Evolutionary conservation across 1,139 yeast genomes (phyloP), one percentile per base, ranked within the genome.

Genomic region (Protomyces inundatus): DNA sequence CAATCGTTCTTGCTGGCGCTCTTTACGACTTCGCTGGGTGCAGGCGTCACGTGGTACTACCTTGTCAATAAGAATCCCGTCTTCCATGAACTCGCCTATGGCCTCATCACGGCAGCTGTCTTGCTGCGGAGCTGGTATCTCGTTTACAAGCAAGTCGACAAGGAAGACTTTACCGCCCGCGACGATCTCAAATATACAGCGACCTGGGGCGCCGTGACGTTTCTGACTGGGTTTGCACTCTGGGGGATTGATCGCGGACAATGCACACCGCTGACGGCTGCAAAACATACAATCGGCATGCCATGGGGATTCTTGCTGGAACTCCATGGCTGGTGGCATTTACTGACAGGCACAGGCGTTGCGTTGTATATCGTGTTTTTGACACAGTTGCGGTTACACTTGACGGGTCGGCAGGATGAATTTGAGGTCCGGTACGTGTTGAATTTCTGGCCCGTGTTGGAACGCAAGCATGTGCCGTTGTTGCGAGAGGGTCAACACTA

Each of bases 221-320:
- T 93, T 72, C 74, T 83, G 37, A 70, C 81, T 36, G 98, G 97
- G 0, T 91, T 87, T 74, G 74, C 85, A 65, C 77, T 89, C 68
- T 91, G 98, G 95, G 86, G 89, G 72, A 75, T 89, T 70, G 98
- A 91, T 73, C 88, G 88, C 64, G 89, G 87, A 71, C 80, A 87
- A 64, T 93, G 98, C 73, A 73, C 80, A n/a, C 74, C 76, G 46
- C 85, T 90, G 76, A 82, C 87, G 61, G 69, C 76, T 6, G 73
- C 84, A 50, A 83, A 98, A 73, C 82, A 96, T 68, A 70, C 75
- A 2, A 71, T 85, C n/a, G 96, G 96, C 1, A 82, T 90, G 78
- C 98, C 98, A 1, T 83, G 87, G 66, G 98, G 98, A 0, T 83
- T 90, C 68, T 69, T 93, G 9, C 79, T 93, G 48, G 98, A 93